Percentiles rank a stretch among this genome's conserved stretches.
Evolutionary conservation across 768 basidiomycete species (phyloP).

Genomic region (Tylopilus cervinicoccineus): DNA sequence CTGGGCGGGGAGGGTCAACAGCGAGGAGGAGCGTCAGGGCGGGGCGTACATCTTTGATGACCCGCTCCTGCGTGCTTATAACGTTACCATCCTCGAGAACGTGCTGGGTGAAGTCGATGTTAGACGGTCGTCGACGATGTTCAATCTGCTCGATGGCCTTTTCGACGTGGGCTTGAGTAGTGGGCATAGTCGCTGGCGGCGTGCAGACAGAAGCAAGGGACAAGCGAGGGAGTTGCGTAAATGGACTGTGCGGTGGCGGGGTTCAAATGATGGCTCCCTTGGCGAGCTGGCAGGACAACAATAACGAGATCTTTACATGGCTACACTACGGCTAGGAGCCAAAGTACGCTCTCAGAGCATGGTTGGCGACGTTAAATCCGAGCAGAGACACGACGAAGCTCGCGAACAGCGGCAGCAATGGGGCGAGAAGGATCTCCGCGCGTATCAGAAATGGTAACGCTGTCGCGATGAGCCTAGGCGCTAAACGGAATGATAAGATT

Average conservation of each 20-base stretch:
- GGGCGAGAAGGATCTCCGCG: constrained; percentile 86
- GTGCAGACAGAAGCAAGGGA: constrained; percentile 4
- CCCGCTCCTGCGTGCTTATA: constrained; percentile 91
- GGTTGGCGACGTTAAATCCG: constrained; percentile 86
- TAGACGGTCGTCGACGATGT: constrained; percentile 46
- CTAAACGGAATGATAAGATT: constrained; percentile 1
- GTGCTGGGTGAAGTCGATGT: constrained; percentile 90
- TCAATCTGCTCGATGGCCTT: constrained; percentile 36
- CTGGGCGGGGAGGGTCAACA: constrained; percentile 36
- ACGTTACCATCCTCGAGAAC: constrained; percentile 87
- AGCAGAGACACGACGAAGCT: constrained; percentile 83
- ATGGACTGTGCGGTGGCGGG: constrained; percentile 18
- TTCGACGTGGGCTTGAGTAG: constrained; percentile 33
- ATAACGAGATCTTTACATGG: constrained; percentile 2
- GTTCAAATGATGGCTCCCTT: constrained; percentile 22
- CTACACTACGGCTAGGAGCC: constrained; percentile 33
- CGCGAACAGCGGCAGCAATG: constrained; percentile 80
- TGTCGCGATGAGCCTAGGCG: constrained; percentile 22
- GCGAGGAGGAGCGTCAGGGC: not conserved
- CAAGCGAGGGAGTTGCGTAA: constrained; percentile 12
- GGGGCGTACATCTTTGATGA: constrained; percentile 86
- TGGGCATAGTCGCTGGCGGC: constrained; percentile 27
- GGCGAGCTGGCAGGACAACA: constrained; percentile 1
- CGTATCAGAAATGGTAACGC: constrained; percentile 94
- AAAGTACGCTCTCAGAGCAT: constrained; percentile 81